Evolutionary conservation across 78 protist genomes (phyloP), one percentile per base, ranked within the genome.

Genomic region (Polysphondylium violaceum): DNA sequence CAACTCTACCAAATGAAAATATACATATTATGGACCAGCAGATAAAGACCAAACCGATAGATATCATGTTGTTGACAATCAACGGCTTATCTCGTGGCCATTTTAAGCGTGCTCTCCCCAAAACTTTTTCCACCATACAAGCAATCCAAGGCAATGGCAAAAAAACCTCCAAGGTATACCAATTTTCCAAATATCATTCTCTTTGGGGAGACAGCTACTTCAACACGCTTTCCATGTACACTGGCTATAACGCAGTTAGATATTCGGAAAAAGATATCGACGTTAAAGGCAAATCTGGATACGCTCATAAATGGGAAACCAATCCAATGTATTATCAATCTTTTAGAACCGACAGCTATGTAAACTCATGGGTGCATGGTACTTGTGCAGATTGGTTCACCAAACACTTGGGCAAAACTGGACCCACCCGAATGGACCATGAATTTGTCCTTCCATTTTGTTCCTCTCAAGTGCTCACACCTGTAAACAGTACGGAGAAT

Each of bases 101-200:
- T 56, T 74, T 75, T 35, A 72, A 61, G 29, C 50, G 93, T 19
- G 76, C 88, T 25, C 25, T 87, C 40, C 86, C 93, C n/a, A 41
- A 25, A 4, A 75, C 93, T 14, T 76, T 36, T 69, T 36, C 74
- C 35, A 31, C 50, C 4, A 12, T 87, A 33, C 71, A 68, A 50
- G 4, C n/a, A 0, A 69, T 69, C 3, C 87, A 87, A 23, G 55
- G 61, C 44, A 33, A 25, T 31, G 83, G 77, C 17, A n/a, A n/a
- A n/a, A n/a, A n/a, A n/a, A 63, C 14, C 7, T 38, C 93, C 9
- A 44, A 11, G 3, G 76, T 87, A 23, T 87, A 75, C 63, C 93
- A 87, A 41, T 87, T 87, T 23, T 71, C 75, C 47, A 51, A 86
- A 27, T 87, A 87, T 36, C 93, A 87, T 68, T 74, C 93, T 33